Evolutionary conservation across 179 eudicot species (phyloP), one percentile per base, ranked within the genome.

Genomic region (Kewa caespitosa): DNA sequence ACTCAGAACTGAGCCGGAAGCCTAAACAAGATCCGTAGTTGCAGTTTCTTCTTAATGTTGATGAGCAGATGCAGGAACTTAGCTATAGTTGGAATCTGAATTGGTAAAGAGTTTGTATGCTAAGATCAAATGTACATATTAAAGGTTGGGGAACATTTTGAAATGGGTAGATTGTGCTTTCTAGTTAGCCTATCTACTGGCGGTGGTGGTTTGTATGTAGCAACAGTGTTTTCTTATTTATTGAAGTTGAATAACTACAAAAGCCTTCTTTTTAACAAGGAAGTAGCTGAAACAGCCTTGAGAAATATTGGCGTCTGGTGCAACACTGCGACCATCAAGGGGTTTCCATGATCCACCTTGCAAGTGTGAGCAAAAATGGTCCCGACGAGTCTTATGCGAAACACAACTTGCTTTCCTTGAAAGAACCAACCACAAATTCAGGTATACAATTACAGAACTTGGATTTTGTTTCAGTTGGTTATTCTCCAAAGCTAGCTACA

Each of bases 1-100:
- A 93, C 83, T 89, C 98, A 0, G 99, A 96, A 77, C 85, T 96
- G 69, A 93, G 99, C 84, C 91, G 94, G 39, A 96, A 93, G 81
- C 99, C 98, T 1, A 93, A 93, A 83, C 92, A 88, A 80, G 99
- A 93, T 70, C 69, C 84, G 72, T 86, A 81, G 61, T 70, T n/a
- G 12, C 25, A 18, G 14, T 39, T 30, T 69, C 48, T 42, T 30
- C 33, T 46, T 15, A 1, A 69, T 30, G 67, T 68, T 43, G 15
- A 43, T 17, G 7, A 22, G 67, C 38, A 33, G 76, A 43, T 57
- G 32, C 62, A 37, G 73, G 54, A 31, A 18, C 8, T 38, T 67
- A 81, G 64, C 36, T 52, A 52, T 28, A 64, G 42, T 28, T 70
- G 46, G 34, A 34, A 10, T 52, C 12, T 11, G 20, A 70, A 60